Conservation (phyloP, 2,329 filamentous ascomycete genomes). For the Tolypocladium endophyticum region DNA sequence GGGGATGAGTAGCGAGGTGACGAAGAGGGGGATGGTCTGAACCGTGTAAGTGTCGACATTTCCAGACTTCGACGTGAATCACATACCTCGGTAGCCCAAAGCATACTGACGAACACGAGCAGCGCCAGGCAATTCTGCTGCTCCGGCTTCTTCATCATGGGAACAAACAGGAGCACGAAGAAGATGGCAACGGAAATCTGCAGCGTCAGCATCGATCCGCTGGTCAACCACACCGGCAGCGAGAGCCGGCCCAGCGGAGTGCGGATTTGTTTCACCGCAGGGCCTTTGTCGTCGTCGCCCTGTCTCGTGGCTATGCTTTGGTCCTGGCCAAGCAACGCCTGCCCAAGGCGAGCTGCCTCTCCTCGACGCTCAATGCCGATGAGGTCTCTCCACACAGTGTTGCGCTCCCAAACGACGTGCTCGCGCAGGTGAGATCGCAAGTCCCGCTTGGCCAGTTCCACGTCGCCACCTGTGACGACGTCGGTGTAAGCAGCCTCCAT, state of each 20-base stretch:
- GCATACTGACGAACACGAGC: slow-evolving; percentile 81
- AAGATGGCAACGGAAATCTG: slow-evolving; percentile 64
- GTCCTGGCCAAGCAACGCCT: slow-evolving; percentile 69
- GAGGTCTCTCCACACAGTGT: slow-evolving; percentile 98
- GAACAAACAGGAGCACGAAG: slow-evolving; percentile 59
- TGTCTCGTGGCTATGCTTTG: slow-evolving; percentile 61
- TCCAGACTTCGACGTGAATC: not conserved
- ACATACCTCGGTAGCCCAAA: slow-evolving; percentile 90
- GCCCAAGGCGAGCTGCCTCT: slow-evolving; percentile 85
- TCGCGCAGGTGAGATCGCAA: slow-evolving; percentile 84
- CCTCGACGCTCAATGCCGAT: slow-evolving; percentile 95
- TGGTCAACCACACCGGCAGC: slow-evolving; percentile 75
- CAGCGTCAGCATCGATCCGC: slow-evolving; percentile 68
- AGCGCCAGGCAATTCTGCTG: slow-evolving; percentile 95
- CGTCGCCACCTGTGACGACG: slow-evolving; percentile 73
- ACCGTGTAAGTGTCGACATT: slow-evolving; percentile 4
- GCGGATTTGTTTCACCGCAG: slow-evolving; percentile 54
- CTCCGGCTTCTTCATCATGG: slow-evolving; percentile 76
- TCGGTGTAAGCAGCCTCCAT: slow-evolving; percentile 75
- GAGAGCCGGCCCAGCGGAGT: slow-evolving; percentile 73
- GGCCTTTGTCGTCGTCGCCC: slow-evolving; percentile 64
- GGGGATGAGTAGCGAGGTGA: slow-evolving; percentile 86
- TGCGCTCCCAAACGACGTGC: slow-evolving; percentile 97
- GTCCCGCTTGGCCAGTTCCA: slow-evolving; percentile 68
- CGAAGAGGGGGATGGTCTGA: slow-evolving; percentile 88